These are phyloP conservation scores for Leccinum obscurum DNA, from an alignment of 768 basidiomycete species.

Conservation along the genomic window DNA sequence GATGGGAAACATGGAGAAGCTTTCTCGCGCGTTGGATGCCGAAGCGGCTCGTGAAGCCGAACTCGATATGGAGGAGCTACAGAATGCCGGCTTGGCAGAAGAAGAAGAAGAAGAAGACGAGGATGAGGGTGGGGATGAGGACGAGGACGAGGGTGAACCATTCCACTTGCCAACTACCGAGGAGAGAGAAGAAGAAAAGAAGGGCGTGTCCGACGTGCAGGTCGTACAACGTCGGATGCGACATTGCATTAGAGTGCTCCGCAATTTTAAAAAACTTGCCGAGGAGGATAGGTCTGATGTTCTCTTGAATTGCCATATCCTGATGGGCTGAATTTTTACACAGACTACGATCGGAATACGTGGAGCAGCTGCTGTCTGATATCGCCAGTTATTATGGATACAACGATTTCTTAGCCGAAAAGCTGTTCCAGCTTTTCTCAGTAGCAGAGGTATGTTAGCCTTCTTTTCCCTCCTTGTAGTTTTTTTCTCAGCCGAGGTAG, in stretches of 20 bases:
- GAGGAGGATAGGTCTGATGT: slow-evolving; percentile 57
- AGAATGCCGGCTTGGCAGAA: slow-evolving; percentile 49
- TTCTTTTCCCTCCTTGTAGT: neutral
- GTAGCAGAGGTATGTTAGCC: slow-evolving; percentile 72
- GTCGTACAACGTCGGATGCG: slow-evolving; percentile 79
- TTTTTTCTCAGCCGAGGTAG: slow-evolving; percentile 39
- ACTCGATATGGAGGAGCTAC: slow-evolving; percentile 66
- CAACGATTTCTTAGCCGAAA: slow-evolving; percentile 92
- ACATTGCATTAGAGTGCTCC: slow-evolving; percentile 69
- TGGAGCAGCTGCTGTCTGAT: slow-evolving; percentile 83
- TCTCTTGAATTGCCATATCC: slow-evolving; percentile 4
- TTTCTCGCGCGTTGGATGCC: slow-evolving; percentile 75
- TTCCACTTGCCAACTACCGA: slow-evolving; percentile 71
- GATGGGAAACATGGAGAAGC: slow-evolving; percentile 78
- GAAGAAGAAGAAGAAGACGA: slow-evolving; percentile 52
- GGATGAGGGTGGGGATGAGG: slow-evolving; percentile 39
- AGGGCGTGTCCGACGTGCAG: slow-evolving; percentile 67
- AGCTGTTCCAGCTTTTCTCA: slow-evolving; percentile 91
- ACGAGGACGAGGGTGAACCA: slow-evolving; percentile 34
- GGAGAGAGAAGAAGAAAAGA: slow-evolving; percentile 73
- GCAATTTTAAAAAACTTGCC: slow-evolving; percentile 68
- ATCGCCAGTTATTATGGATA: slow-evolving; percentile 97
- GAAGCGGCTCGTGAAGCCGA: slow-evolving; percentile 66
- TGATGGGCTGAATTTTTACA: slow-evolving; percentile 3
- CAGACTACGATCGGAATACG: slow-evolving; percentile 88